Evolutionary conservation across 257 asterid species (phyloP).

Genomic region (Solanum ossicruentum): DNA sequence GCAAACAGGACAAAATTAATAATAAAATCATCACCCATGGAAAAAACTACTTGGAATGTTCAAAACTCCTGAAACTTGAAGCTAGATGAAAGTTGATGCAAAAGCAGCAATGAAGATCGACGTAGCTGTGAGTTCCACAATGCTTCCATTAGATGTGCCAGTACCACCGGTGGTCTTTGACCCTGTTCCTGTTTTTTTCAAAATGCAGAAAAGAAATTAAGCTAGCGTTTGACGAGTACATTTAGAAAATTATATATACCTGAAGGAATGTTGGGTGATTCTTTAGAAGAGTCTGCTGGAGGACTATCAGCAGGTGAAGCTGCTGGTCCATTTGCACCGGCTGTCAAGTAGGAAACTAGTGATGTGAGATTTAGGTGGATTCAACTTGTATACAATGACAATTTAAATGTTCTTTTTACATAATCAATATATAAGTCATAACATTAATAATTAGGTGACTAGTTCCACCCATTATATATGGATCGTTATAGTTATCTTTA

Average conservation of each 20-base stretch:
- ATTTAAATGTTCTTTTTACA: neutral
- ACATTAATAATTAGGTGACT: neutral
- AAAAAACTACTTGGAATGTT: neutral
- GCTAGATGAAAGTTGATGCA: neutral
- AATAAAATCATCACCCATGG: neutral
- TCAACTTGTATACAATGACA: neutral
- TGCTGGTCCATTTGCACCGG: constrained; percentile 14
- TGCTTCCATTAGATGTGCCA: constrained; percentile 19
- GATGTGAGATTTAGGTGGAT: neutral
- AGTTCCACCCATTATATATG: neutral
- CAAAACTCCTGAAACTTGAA: neutral
- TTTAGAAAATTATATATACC: neutral
- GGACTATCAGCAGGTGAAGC: neutral
- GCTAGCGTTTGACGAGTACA: neutral
- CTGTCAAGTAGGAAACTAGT: neutral
- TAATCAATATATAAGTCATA: too few relatives aligned
- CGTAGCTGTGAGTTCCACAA: constrained; percentile 1
- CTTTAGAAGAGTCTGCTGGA: neutral
- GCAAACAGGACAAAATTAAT: neutral
- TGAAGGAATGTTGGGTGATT: neutral
- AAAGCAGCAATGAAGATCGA: constrained; percentile 7
- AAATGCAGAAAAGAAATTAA: neutral
- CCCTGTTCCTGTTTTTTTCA: constrained; percentile 9
- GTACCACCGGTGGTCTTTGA: constrained; percentile 18
- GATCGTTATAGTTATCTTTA: neutral